Conservation (phyloP, 306 rosid species). For the Quercus parvula region DNA sequence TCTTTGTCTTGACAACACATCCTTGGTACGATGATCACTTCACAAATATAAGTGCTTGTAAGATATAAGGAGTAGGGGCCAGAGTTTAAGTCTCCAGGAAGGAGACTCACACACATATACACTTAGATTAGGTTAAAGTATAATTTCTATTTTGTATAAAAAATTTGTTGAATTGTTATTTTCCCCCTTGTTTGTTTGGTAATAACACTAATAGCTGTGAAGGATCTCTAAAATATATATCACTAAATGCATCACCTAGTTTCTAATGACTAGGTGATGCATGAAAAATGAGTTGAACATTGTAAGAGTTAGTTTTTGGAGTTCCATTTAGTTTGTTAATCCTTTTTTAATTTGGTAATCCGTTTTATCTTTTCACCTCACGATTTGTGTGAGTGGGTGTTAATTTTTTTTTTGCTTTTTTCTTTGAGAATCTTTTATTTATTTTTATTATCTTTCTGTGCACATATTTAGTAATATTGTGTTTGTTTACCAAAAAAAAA, state of each 20-base stretch:
- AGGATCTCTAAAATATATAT: no score
- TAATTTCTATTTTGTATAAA: no score
- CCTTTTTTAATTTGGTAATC: not conserved
- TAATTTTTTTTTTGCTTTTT: not conserved
- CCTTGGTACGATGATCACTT: fast-evolving
- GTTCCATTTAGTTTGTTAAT: slow-evolving; percentile 7
- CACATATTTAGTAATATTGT: slow-evolving; percentile 1
- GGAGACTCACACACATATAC: no score
- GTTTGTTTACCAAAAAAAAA: not conserved
- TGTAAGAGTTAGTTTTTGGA: not conserved
- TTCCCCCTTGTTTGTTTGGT: no score
- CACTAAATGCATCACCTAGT: no score
- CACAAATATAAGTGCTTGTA: no score
- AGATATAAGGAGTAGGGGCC: fast-evolving
- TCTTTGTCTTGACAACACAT: not conserved
- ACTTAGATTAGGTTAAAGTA: no score
- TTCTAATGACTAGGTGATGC: not conserved
- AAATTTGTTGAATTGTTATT: no score
- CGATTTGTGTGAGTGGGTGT: slow-evolving; percentile 14
- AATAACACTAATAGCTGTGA: no score
- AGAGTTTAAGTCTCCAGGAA: fast-evolving
- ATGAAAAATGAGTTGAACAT: slow-evolving; percentile 9
- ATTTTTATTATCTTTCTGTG: not conserved
- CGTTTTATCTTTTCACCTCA: not conserved
- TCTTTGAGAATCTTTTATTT: no score